Conservation (phyloP, 2,329 filamentous ascomycete species). For the Venturiaceae sp. region DNA sequence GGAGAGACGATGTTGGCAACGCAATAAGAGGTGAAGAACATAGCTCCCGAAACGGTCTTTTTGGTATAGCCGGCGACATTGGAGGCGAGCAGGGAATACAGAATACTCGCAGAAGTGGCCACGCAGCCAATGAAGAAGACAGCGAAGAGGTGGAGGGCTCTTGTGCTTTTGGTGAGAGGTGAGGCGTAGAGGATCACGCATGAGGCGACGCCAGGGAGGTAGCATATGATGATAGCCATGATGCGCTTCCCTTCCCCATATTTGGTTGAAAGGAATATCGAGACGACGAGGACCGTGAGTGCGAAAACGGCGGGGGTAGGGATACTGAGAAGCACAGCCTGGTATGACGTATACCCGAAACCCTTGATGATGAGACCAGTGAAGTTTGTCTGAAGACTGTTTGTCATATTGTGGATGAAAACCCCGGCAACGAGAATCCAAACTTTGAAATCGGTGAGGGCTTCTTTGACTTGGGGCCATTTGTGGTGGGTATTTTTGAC, state of each 20-base stretch:
- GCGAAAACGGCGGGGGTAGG: neutral
- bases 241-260: neutral
- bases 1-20: conserved; percentile 10
- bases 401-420: neutral
- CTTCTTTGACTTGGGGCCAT: conserved; percentile 16
- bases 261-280: neutral
- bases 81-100: conserved; percentile 13
- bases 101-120: neutral
- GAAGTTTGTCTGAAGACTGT: neutral
- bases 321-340: neutral
- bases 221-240: neutral
- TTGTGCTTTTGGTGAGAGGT: neutral
- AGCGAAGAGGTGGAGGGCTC: neutral
- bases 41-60: conserved; percentile 25
- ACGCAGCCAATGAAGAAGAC: neutral
- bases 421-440: neutral
- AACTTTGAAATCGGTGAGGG: neutral
- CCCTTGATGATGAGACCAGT: neutral
- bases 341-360: neutral
- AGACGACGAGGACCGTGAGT: neutral
- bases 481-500: conserved; percentile 42
- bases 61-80: conserved; percentile 29
- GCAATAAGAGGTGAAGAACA: conserved; percentile 37
- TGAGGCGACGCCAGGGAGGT: neutral
- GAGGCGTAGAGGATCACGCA: neutral